Base-by-base conservation (phyloP, 257 asterid genomes). In the Solanum etuberosum region DNA sequence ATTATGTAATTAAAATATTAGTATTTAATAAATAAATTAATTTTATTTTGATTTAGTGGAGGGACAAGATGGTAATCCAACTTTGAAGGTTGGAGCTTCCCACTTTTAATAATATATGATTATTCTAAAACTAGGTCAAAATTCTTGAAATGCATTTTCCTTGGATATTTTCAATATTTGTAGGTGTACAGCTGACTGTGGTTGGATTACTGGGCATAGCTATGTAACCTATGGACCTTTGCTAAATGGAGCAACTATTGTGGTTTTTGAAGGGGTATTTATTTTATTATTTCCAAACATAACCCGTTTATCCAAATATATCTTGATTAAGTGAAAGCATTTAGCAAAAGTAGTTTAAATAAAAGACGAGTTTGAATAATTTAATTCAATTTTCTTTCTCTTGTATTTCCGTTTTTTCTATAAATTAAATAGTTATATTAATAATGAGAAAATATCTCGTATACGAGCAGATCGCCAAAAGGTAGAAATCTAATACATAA, bases 131-230 rank as follows among this genome's bases (percentile, higher is more conserved):
- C 67, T 80, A 43, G 84, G 81, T 86, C 84, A 54, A 37, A 67
- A 37, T 76, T 91, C 83, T 86, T 90, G 85, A 88, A 85, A 82
- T 74, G 87, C 83, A 27, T 86, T 32, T 77, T 63, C 15, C 70
- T 32, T 71, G 67, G 38, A 29, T 34, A 29, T 48, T 74, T 32
- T 90, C 77, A 71, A 59, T 87, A 90, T 87, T 85, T 88, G 76
- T 87, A 97, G 99, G 99, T 97, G 99, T 91, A 97, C 99, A 81
- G 99, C 99, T 90, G 99, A 97, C 92, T 97, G 99, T 90, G 99
- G 99, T 84, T 95, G 99, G 99, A 95, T 97, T 86, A 95, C 99
- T 88, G 99, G 99, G 85, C 99, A 97, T 90, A 97, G 99, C 92
- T 97, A 97, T 88, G 98, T 97, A 91, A 96, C 99, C 46, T 97